A percentile compares a stretch with the other conserved stretches of the same genome.
phyloP scores from a whole-genome alignment of 2,329 filamentous ascomycete species.

The Cercospora citrullina region DNA sequence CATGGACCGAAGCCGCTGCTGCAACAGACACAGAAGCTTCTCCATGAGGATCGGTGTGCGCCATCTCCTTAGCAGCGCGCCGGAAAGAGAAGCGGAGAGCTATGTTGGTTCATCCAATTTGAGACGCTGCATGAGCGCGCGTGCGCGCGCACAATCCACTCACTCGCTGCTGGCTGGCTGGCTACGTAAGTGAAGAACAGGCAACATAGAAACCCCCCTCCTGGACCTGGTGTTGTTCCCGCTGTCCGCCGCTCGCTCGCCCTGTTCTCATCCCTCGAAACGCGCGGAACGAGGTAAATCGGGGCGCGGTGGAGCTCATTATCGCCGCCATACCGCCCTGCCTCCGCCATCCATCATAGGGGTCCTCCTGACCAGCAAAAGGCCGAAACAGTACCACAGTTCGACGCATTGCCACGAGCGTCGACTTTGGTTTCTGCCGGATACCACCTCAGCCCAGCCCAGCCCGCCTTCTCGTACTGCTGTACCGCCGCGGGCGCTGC shows the following conservation, averaged over 20 bases:
- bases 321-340: neutral
- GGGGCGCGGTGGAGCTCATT: constrained; percentile 5
- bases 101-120: constrained; percentile 9
- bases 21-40: neutral
- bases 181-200: neutral
- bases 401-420: constrained; percentile 3
- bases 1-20: neutral
- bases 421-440: neutral
- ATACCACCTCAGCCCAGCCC: neutral
- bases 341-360: neutral
- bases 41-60: neutral
- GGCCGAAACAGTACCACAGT: constrained; percentile 9
- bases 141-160: neutral
- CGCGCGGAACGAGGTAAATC: neutral
- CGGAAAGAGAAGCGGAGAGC: neutral
- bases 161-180: neutral
- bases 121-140: constrained; percentile 1
- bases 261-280: neutral
- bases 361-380: constrained; percentile 1
- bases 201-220: neutral
- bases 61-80: neutral
- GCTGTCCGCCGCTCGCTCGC: neutral
- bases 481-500: neutral
- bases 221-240: neutral
- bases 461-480: neutral